Evolutionary conservation across 2,329 filamentous ascomycete species (phyloP).

Genomic region (Colletotrichum falcatum): DNA sequence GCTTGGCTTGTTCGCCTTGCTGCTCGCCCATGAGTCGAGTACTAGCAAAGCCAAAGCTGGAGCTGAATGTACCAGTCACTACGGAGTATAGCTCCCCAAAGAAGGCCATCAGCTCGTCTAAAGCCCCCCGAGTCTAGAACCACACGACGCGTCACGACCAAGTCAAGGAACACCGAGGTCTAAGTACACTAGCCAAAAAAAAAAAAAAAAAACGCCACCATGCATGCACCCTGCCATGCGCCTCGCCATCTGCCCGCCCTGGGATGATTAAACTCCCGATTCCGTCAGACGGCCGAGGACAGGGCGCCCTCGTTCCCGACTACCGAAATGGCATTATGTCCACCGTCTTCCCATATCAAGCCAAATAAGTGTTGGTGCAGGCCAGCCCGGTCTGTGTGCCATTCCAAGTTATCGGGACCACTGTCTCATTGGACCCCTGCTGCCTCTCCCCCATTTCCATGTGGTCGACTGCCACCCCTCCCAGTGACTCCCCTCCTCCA

Average conservation of each 20-base stretch:
- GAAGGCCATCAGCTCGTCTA: neutral
- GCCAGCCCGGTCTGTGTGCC: neutral
- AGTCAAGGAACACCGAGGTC: conserved; percentile 32
- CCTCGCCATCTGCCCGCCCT: neutral
- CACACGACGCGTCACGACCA: neutral
- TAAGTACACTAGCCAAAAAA: neutral
- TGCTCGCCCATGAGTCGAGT: no score
- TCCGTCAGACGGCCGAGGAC: neutral
- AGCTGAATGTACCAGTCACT: neutral
- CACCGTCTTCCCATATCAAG: no score
- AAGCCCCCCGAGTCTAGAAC: conserved; percentile 7
- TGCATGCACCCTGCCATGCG: neutral
- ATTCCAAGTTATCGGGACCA: neutral
- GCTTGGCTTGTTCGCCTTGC: neutral
- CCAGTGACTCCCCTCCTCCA: neutral
- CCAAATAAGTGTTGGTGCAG: neutral
- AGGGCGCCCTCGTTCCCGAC: conserved; percentile 23
- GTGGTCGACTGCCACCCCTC: neutral
- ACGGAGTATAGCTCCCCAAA: no score
- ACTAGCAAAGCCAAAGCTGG: no score
- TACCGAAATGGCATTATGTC: conserved; percentile 14
- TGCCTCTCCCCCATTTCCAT: neutral
- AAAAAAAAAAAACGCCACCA: conserved; percentile 25
- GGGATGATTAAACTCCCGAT: neutral
- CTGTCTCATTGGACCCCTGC: neutral